Base-by-base conservation (phyloP, 2,329 filamentous ascomycete species). In the Aureobasidium sp. region DNA sequence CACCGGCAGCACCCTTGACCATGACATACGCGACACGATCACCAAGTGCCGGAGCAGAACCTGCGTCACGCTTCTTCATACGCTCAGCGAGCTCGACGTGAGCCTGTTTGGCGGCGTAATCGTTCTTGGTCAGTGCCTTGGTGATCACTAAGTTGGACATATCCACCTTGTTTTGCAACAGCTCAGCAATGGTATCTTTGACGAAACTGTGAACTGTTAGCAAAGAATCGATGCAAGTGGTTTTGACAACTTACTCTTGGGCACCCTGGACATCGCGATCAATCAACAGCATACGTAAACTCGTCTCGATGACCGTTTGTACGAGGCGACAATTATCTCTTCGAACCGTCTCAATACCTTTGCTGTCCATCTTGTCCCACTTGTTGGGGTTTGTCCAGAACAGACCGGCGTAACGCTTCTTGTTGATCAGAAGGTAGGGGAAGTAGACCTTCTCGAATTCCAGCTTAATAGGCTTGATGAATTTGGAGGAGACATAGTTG, bases 391-490 rank as follows among this genome's bases (percentile, higher is more conserved):
- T 94, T 5, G 94, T 99, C 92, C 92, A 99, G 78, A 91, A 97
- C 36, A 99, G 77, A n/a, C 94, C 94, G 9, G 94, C 94, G 71
- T 99, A 99, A 66, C 94, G 89, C 81, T 99, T 99, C 81, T 99
- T 99, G 85, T 99, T 99, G 85, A 99, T 99, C 57, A 99, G 82
- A 37, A 99, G 82, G 73, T 99, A 99, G 0, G 94, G 94, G 73
- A 89, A 99, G 77, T 99, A 99, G 0, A 99, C 93, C 77, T 99
- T 99, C 75, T 99, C 94, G 76, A 99, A 99, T 75, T 99, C 94
- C 36, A 99, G 84, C 78, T 97, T 99, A 82, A 99, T 99, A 4
- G 94, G 94, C 72, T 94, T 95, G 74, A 92, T 80, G 73, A 99
- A 99, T 74, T 97, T 96, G 49, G 84, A 83, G 5, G 94, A 97